Conservation (phyloP, 257 asterid genomes). For the Nicotiana tomentosiformis region DNA sequence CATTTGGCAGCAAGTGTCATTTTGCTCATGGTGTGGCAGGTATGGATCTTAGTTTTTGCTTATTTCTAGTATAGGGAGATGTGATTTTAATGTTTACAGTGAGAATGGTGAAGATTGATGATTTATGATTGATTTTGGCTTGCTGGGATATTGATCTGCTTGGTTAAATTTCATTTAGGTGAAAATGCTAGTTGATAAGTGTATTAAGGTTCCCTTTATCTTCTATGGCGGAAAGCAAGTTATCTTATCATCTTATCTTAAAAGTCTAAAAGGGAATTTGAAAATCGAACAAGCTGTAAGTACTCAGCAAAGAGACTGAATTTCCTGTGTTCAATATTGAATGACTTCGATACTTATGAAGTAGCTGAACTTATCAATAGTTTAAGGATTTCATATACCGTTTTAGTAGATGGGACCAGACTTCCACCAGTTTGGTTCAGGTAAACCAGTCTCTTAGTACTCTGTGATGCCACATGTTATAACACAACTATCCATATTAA, state of each 20-base stretch:
- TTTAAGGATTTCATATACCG: background rate
- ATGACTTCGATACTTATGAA: background rate
- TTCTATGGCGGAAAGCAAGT: background rate
- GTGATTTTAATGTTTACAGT: background rate
- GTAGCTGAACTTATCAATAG: background rate
- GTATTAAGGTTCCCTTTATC: background rate
- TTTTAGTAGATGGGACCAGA: background rate
- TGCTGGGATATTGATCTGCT: background rate
- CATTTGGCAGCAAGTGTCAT: constrained; percentile 81
- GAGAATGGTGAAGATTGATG: background rate
- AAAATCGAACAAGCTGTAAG: background rate
- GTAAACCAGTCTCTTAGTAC: background rate
- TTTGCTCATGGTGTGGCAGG: constrained; percentile 81
- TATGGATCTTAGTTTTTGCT: constrained; percentile 14
- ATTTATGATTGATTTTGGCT: background rate
- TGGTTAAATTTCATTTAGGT: background rate
- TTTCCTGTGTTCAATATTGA: background rate
- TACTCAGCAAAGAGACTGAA: background rate
- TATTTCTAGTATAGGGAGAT: background rate
- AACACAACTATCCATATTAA: background rate
- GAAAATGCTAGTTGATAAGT: background rate
- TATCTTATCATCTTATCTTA: background rate
- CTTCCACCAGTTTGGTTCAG: background rate
- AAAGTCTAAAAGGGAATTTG: background rate
- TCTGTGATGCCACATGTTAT: background rate